phyloP scores from a whole-genome alignment of 2,329 filamentous ascomycete species.

The Alternaria consortialis region DNA sequence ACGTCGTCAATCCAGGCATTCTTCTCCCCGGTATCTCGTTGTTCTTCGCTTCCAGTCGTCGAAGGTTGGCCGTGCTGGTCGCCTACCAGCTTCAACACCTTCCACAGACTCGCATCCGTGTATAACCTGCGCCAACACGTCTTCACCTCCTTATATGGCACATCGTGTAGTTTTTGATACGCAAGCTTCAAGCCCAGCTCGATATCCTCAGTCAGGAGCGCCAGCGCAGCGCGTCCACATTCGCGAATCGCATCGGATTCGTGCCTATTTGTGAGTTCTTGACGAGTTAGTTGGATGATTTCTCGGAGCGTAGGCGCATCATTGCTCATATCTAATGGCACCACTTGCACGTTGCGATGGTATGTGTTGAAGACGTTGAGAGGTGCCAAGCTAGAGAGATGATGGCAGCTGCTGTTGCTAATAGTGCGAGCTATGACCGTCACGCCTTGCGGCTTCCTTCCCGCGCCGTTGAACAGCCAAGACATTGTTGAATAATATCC shows the following conservation, averaged over 20 bases:
- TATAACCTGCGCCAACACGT: constrained; percentile 75
- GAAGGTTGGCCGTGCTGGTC: neutral
- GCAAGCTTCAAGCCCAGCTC: constrained; percentile 67
- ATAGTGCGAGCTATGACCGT: constrained; percentile 18
- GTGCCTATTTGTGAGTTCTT: constrained; percentile 31
- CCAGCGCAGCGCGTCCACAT: constrained; percentile 54
- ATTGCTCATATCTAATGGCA: constrained; percentile 9
- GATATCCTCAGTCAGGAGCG: constrained; percentile 49
- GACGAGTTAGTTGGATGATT: constrained; percentile 36
- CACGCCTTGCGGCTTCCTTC: constrained; percentile 8
- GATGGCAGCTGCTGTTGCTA: constrained; percentile 6
- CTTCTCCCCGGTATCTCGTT: constrained; percentile 26
- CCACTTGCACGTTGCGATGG: neutral
- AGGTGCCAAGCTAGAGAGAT: neutral
- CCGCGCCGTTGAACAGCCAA: constrained; percentile 21
- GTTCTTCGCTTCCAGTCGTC: neutral
- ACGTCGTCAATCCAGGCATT: constrained; percentile 63
- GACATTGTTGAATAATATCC: constrained; percentile 16
- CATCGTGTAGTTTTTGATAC: constrained; percentile 74
- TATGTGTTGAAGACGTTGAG: neutral
- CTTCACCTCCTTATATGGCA: constrained; percentile 72
- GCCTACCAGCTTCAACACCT: constrained; percentile 56
- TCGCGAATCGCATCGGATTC: constrained; percentile 44
- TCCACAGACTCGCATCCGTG: constrained; percentile 73
- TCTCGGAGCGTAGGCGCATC: constrained; percentile 34